A percentile compares a stretch with the other conserved stretches of the same genome.
Evolutionary conservation across 176 grass and related monocot genomes (phyloP).

Genomic region (Aegilops umbellulata): DNA sequence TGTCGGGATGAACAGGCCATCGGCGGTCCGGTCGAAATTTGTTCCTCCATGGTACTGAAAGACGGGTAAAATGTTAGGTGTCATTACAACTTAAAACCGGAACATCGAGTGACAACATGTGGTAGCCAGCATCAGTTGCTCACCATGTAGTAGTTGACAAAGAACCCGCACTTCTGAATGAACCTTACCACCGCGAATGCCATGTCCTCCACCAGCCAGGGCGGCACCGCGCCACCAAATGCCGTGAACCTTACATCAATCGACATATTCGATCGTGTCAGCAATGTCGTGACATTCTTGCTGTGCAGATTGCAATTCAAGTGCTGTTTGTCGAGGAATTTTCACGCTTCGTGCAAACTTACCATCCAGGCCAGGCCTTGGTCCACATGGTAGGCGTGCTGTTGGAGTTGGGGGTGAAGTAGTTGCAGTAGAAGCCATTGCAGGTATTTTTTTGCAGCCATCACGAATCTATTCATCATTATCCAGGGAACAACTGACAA

Average conservation of each 20-base stretch:
- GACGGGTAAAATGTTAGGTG: background rate
- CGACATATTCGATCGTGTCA: background rate
- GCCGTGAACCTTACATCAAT: conserved; percentile 63
- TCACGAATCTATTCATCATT: background rate
- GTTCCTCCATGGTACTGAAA: conserved; percentile 91
- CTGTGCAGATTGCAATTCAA: background rate
- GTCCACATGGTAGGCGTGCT: conserved; percentile 94
- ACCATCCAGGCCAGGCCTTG: conserved; percentile 83
- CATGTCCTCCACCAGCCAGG: conserved; percentile 81
- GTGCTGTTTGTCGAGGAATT: background rate
- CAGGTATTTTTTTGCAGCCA: conserved; percentile 80
- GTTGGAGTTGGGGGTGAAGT: conserved; percentile 48
- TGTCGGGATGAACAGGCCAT: conserved; percentile 87
- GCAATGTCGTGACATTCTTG: background rate
- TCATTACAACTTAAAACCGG: background rate
- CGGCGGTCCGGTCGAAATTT: conserved; percentile 78
- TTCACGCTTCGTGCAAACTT: background rate
- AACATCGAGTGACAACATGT: conserved; percentile 1
- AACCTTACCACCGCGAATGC: conserved; percentile 82
- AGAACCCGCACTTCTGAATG: conserved; percentile 86
- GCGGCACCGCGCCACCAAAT: conserved; percentile 73
- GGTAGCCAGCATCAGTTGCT: background rate
- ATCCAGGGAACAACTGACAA: background rate
- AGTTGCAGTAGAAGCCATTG: conserved; percentile 40
- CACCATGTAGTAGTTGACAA: conserved; percentile 99